Evolutionary conservation across 768 basidiomycete genomes (phyloP).

Genomic region (Boletus rubroflammeus): DNA sequence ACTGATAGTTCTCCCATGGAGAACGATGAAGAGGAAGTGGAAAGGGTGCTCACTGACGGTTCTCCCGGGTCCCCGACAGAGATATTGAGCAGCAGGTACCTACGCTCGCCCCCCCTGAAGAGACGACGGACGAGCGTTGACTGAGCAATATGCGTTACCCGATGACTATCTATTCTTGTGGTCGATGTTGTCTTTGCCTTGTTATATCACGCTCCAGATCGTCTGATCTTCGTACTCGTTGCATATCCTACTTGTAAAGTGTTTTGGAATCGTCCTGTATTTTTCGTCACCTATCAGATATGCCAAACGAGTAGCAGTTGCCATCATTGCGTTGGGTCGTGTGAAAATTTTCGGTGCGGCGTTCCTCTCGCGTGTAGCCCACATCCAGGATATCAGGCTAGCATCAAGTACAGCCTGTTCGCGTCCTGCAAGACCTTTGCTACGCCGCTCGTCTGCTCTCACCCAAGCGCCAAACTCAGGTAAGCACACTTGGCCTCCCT

Average conservation of each 20-base stretch:
- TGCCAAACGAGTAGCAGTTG: conserved; percentile 3
- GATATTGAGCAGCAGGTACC: conserved; percentile 14
- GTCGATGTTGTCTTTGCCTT: conserved; percentile 12
- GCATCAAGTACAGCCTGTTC: conserved; percentile 25
- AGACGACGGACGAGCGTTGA: conserved; percentile 43
- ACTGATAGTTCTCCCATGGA: conserved; percentile 15
- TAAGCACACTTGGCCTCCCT: neutral
- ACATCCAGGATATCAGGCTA: conserved; percentile 29
- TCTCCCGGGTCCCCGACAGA: conserved; percentile 24
- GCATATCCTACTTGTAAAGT: conserved; percentile 34
- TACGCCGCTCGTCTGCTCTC: neutral
- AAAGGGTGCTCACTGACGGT: conserved; percentile 24
- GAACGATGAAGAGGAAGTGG: conserved; percentile 35
- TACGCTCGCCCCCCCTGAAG: conserved; percentile 44
- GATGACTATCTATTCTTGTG: conserved; percentile 27
- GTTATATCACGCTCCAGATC: conserved; percentile 8
- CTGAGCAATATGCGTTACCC: conserved; percentile 12
- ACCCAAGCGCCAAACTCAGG: conserved; percentile 1
- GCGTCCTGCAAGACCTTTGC: conserved; percentile 6
- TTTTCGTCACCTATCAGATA: conserved; percentile 6
- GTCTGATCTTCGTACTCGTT: conserved; percentile 7
- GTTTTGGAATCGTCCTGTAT: conserved; percentile 30
- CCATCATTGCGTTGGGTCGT: conserved; percentile 10
- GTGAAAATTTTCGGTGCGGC: conserved; percentile 22
- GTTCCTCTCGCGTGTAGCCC: conserved; percentile 16